Percentiles rank a stretch among this genome's conserved stretches.
These are phyloP conservation scores for Fusarium neocosmosporiellum DNA, from an alignment of 2,329 filamentous ascomycete genomes.

Conservation along the genomic window DNA sequence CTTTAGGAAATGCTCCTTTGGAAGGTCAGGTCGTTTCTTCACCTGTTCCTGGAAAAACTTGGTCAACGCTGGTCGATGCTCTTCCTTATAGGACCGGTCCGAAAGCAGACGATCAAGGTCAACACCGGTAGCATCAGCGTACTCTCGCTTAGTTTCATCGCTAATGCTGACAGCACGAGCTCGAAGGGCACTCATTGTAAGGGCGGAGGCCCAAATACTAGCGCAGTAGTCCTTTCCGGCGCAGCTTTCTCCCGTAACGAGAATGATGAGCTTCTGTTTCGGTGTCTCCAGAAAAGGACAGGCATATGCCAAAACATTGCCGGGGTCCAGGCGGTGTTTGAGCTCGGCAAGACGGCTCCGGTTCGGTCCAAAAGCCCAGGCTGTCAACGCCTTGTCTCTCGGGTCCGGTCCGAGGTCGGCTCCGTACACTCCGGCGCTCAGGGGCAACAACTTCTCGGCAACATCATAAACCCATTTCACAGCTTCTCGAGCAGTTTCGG, in stretches of 20 bases:
- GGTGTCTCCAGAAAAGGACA: slow-evolving; percentile 61
- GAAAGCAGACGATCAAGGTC: slow-evolving; percentile 59
- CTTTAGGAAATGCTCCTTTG: slow-evolving; percentile 62
- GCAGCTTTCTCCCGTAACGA: slow-evolving; percentile 66
- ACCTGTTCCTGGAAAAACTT: slow-evolving; percentile 62
- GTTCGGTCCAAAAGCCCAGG: slow-evolving; percentile 68
- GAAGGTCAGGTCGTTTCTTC: slow-evolving; percentile 56
- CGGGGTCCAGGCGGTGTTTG: slow-evolving; percentile 62
- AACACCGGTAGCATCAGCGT: slow-evolving; percentile 60
- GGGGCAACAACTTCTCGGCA: slow-evolving; percentile 57
- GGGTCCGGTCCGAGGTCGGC: slow-evolving; percentile 73
- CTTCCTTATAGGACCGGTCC: slow-evolving; percentile 71
- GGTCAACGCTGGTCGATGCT: slow-evolving; percentile 65
- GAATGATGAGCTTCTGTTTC: slow-evolving; percentile 61
- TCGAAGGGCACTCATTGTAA: slow-evolving; percentile 48
- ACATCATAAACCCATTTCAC: slow-evolving; percentile 68
- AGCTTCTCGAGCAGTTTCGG: slow-evolving; percentile 49
- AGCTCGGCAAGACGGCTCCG: slow-evolving; percentile 59
- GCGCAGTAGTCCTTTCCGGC: slow-evolving; percentile 73
- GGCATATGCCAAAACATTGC: slow-evolving; percentile 63
- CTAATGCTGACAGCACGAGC: slow-evolving; percentile 49
- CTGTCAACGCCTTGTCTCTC: slow-evolving; percentile 63
- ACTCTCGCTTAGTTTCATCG: slow-evolving; percentile 51
- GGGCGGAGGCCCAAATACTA: slow-evolving; percentile 58
- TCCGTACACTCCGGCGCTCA: slow-evolving; percentile 64